Evolutionary conservation across 495 filamentous ascomycete genomes (phyloP), one percentile per base, ranked within the genome.

Genomic region (Astrocystis sublimbata): DNA sequence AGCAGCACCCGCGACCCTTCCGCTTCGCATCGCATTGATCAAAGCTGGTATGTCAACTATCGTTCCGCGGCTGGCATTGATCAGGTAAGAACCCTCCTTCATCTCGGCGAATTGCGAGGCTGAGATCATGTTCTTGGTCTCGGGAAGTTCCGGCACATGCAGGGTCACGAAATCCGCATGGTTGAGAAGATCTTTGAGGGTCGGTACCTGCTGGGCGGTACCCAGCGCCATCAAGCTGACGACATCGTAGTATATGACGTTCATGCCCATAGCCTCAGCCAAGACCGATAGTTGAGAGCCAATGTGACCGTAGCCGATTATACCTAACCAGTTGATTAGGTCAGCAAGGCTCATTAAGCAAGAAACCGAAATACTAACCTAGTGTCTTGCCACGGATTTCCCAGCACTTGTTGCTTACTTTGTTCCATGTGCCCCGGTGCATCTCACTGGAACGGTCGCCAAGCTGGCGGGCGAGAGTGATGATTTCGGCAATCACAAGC

Each of bases 371-470:
- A 15, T 2, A 67, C 76, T 24, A 81, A 89, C 90, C 93, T 43
- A 99, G 83, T 31, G 93, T 97, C 80, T 99, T 99, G 68, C 96
- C 96, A 66, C 96, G 87, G 64, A 99, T 90, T 74, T 98, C 96
- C 93, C 96, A 97, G 84, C 94, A 98, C 69, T 89, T 91, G 69
- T 82, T 86, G 81, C 91, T 94, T 61, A 97, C 93, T 76, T 98
- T 99, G 75, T 99, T 97, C 96, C 96, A 99, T 52, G 85, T 93
- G 36, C 96, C 96, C 42, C 82, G 81, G 79, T 98, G 96, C 84
- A 99, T 87, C 80, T 99, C 96, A 68, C 86, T 92, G 38, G 90
- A 96, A 63, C 94, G 90, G 73, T 99, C 96, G 42, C 92, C 88
- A 63, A 98, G 82, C 76, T 98, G 93, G 31, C 96, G 88, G 9